Conservation (phyloP, 768 basidiomycete species). For the Tylopilus sp. region DNA sequence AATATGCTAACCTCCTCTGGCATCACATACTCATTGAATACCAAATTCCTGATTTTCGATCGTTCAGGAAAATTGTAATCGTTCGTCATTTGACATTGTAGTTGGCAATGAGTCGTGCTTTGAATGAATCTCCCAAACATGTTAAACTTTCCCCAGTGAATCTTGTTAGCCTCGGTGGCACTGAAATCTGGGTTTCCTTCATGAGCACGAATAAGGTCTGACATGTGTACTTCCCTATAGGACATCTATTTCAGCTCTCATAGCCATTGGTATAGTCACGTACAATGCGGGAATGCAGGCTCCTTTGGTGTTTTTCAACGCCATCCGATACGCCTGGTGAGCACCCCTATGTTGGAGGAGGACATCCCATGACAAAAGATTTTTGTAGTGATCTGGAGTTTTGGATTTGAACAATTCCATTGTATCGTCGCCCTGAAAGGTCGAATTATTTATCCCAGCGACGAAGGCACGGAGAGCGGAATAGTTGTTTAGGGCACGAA, state of each 20-base stretch:
- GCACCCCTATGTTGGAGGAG: conserved; percentile 78
- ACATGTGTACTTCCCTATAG: conserved; percentile 84
- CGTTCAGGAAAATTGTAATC: conserved; percentile 66
- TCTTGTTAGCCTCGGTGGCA: conserved; percentile 59
- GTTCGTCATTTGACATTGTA: conserved; percentile 56
- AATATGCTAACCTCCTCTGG: conserved; percentile 53
- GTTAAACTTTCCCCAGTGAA: conserved; percentile 96
- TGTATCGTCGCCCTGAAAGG: conserved; percentile 72
- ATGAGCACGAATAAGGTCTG: conserved; percentile 83
- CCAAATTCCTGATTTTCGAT: conserved; percentile 48
- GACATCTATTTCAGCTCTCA: conserved; percentile 9
- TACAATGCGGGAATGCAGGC: conserved; percentile 86
- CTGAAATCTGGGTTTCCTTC: conserved; percentile 78
- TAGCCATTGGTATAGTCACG: conserved; percentile 23
- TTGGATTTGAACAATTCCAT: conserved; percentile 69
- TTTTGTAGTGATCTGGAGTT: conserved; percentile 69
- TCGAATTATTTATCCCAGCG: conserved; percentile 87
- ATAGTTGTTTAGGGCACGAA: conserved; percentile 88
- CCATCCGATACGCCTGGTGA: conserved; percentile 89
- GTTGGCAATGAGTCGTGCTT: conserved; percentile 74
- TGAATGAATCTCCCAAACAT: conserved; percentile 87
- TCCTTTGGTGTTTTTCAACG: conserved; percentile 79
- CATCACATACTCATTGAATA: conserved; percentile 62
- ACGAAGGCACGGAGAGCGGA: conserved; percentile 89
- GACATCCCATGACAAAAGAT: conserved; percentile 78